These are phyloP conservation scores for Gossypium anomalum DNA, from an alignment of 345 rosid genomes.

Conservation along the genomic window DNA sequence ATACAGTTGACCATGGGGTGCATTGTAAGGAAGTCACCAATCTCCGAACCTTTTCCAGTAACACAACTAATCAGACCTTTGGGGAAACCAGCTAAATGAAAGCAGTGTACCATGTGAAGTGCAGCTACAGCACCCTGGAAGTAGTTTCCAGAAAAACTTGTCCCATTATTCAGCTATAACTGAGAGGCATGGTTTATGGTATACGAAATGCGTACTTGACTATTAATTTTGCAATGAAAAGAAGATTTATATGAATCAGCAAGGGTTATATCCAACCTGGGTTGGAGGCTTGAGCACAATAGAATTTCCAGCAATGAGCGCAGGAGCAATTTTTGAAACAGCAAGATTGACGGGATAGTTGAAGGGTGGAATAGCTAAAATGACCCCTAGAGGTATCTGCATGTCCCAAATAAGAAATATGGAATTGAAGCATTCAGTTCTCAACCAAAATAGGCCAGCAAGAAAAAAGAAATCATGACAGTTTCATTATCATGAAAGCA, in stretches of 20 bases:
- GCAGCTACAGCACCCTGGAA: constrained; percentile 91
- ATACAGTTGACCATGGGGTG: constrained; percentile 93
- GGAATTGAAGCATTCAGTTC: background rate
- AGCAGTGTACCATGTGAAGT: constrained; percentile 96
- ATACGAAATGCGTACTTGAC: background rate
- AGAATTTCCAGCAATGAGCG: constrained; percentile 89
- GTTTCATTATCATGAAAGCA: background rate
- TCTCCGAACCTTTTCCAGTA: constrained; percentile 95
- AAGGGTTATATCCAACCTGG: constrained; percentile 45
- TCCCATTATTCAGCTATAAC: background rate
- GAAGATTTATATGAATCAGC: background rate
- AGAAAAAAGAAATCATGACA: background rate
- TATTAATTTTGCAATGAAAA: background rate
- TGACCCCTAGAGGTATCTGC: constrained; percentile 84
- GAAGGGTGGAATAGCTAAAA: constrained; percentile 94
- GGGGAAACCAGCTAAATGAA: constrained; percentile 96
- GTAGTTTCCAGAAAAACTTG: background rate
- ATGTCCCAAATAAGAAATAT: constrained; percentile 1
- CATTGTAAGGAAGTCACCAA: constrained; percentile 96
- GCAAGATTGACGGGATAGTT: constrained; percentile 98
- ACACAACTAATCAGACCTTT: constrained; percentile 86
- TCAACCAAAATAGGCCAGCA: background rate
- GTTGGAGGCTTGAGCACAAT: constrained; percentile 98
- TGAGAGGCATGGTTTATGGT: background rate
- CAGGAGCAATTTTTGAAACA: constrained; percentile 93